phyloP scores from a whole-genome alignment of 2,329 filamentous ascomycete species.

The Gremmenia infestans region DNA sequence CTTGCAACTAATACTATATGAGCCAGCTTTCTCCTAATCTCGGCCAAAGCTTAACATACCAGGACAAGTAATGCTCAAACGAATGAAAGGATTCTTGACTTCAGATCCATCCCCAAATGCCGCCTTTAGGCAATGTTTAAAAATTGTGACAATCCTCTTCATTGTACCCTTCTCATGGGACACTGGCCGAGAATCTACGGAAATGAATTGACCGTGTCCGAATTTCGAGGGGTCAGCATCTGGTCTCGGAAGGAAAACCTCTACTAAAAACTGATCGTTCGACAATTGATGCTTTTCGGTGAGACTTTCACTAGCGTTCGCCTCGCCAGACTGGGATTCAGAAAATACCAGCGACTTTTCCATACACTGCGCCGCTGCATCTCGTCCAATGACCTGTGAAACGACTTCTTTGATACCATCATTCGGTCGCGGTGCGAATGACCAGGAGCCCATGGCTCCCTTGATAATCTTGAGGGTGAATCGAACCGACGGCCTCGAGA shows the following conservation, averaged over 20 bases:
- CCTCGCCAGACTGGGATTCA: constrained; percentile 9
- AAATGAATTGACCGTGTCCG: constrained; percentile 55
- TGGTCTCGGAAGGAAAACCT: constrained; percentile 53
- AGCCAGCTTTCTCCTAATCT: not conserved
- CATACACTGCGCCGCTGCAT: constrained; percentile 50
- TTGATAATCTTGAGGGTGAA: constrained; percentile 57
- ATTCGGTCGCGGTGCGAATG: constrained; percentile 52
- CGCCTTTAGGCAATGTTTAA: constrained; percentile 45
- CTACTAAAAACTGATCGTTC: constrained; percentile 39
- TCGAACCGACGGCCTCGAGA: constrained; percentile 59
- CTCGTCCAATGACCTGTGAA: constrained; percentile 56
- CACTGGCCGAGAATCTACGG: constrained; percentile 64
- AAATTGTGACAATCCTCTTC: constrained; percentile 53
- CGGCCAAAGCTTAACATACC: not conserved
- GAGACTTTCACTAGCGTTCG: not conserved
- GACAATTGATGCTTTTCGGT: not conserved
- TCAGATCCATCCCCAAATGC: constrained; percentile 21
- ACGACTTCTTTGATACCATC: constrained; percentile 52
- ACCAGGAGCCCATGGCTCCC: constrained; percentile 48
- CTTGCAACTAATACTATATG: constrained; percentile 36
- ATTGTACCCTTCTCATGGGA: constrained; percentile 48
- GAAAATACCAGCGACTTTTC: constrained; percentile 28
- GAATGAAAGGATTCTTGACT: constrained; percentile 54
- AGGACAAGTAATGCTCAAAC: constrained; percentile 58
- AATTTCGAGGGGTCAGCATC: constrained; percentile 41